Conservation (phyloP, 1,284 basidiomycete genomes). For the Sanghuangporus weigelae region DNA sequence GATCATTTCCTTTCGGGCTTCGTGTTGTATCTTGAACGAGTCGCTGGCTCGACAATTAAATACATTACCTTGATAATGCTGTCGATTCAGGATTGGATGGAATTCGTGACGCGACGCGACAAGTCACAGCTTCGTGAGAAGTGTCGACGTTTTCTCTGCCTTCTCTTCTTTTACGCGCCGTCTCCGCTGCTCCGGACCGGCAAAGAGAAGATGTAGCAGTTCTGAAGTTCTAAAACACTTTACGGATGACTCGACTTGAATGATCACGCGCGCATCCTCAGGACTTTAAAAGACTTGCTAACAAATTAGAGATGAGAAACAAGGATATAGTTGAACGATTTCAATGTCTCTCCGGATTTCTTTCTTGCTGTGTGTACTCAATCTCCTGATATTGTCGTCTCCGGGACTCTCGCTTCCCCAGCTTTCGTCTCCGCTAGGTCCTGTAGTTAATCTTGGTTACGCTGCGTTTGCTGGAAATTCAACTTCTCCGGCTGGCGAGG, state of each 20-base stretch:
- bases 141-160: not conserved
- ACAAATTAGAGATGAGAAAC: not conserved
- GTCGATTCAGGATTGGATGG: too few relatives aligned
- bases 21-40: not conserved
- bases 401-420: not conserved
- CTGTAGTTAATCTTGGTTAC: slow-evolving; percentile 46
- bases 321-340: not conserved
- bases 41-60: too few relatives aligned
- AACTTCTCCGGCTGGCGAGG: slow-evolving; percentile 34
- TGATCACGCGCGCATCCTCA: not conserved
- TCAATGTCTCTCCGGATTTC: not conserved
- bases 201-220: not conserved
- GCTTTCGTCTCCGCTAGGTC: slow-evolving; percentile 21
- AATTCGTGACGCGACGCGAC: not conserved
- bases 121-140: not conserved
- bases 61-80: too few relatives aligned
- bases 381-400: not conserved
- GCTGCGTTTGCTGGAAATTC: slow-evolving; percentile 40
- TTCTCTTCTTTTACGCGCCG: not conserved
- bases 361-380: not conserved
- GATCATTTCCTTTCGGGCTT: not conserved
- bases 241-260: not conserved
- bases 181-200: not conserved
- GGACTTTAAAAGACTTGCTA: not conserved
- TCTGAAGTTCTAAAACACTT: not conserved